Evolutionary conservation across 352 stramenopile genomes (phyloP).

Genomic region (Salisapilia sapeloensis): DNA sequence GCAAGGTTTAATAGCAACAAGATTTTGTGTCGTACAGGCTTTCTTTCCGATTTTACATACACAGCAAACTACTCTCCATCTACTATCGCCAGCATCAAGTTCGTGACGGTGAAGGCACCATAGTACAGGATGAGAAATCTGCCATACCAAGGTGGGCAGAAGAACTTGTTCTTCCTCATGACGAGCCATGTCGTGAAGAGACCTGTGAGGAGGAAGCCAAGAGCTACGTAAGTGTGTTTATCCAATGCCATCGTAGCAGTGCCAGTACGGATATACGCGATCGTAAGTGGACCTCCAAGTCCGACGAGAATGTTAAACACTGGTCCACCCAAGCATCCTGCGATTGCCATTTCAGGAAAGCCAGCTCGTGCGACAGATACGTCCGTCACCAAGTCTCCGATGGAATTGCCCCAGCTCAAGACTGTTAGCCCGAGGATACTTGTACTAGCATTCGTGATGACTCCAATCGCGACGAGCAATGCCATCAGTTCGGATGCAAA

Average conservation of each 20-base stretch:
- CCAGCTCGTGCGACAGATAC: conserved; percentile 64
- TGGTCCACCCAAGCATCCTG: conserved; percentile 63
- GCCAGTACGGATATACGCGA: conserved; percentile 26
- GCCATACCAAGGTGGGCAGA: conserved; percentile 51
- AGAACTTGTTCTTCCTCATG: conserved; percentile 29
- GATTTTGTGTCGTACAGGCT: background rate
- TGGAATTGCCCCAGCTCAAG: conserved; percentile 71
- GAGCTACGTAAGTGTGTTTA: conserved; percentile 47
- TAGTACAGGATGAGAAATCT: conserved; percentile 55
- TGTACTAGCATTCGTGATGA: conserved; percentile 59
- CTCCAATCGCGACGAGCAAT: conserved; percentile 51
- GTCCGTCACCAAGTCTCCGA: conserved; percentile 71
- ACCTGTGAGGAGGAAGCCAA: conserved; percentile 47
- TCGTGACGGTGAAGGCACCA: conserved; percentile 47
- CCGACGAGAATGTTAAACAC: conserved; percentile 76
- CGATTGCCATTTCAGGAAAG: conserved; percentile 75
- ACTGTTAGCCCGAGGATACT: conserved; percentile 65
- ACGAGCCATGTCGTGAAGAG: conserved; percentile 31
- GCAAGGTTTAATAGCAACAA: conserved; percentile 9
- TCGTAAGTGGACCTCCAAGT: conserved; percentile 51
- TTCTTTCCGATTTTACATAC: conserved; percentile 1
- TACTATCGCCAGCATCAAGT: conserved; percentile 24
- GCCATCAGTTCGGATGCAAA: conserved; percentile 78
- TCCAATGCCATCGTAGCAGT: conserved; percentile 30
- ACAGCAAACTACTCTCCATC: background rate